A percentile compares a stretch with the other conserved stretches of the same genome.
Evolutionary conservation across 176 grass and related monocot genomes (phyloP).

Genomic region (Oryza glaberrima): DNA sequence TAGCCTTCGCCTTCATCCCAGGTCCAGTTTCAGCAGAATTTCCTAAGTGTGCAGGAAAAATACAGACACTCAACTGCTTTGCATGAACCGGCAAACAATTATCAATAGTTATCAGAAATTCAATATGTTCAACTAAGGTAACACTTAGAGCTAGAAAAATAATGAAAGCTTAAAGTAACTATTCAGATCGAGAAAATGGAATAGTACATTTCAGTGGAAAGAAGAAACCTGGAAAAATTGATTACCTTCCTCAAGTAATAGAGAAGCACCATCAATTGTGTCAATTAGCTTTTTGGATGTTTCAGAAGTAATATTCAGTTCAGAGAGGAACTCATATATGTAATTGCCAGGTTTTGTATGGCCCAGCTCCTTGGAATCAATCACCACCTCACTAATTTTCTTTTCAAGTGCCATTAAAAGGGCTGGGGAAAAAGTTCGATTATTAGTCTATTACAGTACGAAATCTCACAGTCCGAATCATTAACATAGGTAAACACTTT

Average conservation of each 20-base stretch:
- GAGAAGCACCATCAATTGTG: conserved; percentile 84
- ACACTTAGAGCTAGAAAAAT: conserved; percentile 28
- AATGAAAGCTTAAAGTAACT: neutral
- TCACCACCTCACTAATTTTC: conserved; percentile 68
- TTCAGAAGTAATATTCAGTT: conserved; percentile 86
- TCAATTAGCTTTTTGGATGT: conserved; percentile 92
- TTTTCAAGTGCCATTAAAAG: conserved; percentile 92
- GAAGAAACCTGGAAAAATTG: neutral
- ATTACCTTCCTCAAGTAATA: conserved; percentile 92
- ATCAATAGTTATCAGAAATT: neutral
- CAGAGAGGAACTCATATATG: conserved; percentile 92
- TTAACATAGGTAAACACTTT: conserved; percentile 32
- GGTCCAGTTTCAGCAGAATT: conserved; percentile 58
- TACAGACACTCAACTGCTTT: conserved; percentile 34
- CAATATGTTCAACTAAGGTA: conserved; percentile 23
- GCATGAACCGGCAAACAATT: conserved; percentile 18
- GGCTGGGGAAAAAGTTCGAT: conserved; percentile 50
- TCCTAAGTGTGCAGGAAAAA: conserved; percentile 57
- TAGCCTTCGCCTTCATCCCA: conserved; percentile 60
- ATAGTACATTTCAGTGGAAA: conserved; percentile 16
- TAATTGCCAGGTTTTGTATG: conserved; percentile 80
- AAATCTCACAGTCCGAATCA: conserved; percentile 26
- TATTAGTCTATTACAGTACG: conserved; percentile 15
- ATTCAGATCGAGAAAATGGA: conserved; percentile 28
- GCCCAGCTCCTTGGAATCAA: conserved; percentile 85